A percentile compares a stretch with the other conserved stretches of the same genome.
Conservation (phyloP, 2,329 filamentous ascomycete genomes). For the Waltergamsia citrina region DNA sequence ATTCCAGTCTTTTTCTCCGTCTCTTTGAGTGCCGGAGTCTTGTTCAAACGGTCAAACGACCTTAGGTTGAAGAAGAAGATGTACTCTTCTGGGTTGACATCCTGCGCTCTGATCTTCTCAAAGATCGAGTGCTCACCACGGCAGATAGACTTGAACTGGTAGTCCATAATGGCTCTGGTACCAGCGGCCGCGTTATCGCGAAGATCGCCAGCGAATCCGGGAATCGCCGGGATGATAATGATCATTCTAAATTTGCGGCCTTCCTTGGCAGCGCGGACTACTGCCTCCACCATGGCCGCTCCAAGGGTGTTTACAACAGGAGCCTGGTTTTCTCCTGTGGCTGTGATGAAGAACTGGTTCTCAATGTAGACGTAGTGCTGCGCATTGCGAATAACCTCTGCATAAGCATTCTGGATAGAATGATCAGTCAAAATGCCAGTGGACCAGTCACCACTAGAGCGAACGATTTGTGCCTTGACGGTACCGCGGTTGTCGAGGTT, state of each 20-base stretch:
- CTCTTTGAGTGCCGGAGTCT: slow-evolving; percentile 61
- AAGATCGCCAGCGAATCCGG: slow-evolving; percentile 89
- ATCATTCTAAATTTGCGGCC: slow-evolving; percentile 85
- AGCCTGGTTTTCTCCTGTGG: slow-evolving; percentile 77
- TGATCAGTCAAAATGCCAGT: slow-evolving; percentile 79
- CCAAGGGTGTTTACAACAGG: slow-evolving; percentile 87
- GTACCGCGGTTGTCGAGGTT: slow-evolving; percentile 56
- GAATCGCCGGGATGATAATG: slow-evolving; percentile 80
- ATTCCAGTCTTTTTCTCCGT: slow-evolving; percentile 76
- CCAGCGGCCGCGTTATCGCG: slow-evolving; percentile 74
- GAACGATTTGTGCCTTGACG: slow-evolving; percentile 74
- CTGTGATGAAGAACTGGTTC: slow-evolving; percentile 97
- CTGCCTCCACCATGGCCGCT: slow-evolving; percentile 80
- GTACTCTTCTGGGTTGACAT: slow-evolving; percentile 68
- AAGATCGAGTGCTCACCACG: slow-evolving; percentile 89
- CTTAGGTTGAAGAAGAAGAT: slow-evolving; percentile 93
- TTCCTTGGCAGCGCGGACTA: slow-evolving; percentile 72
- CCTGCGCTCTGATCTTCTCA: slow-evolving; percentile 61
- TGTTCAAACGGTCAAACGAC: slow-evolving; percentile 86
- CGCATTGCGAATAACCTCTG: slow-evolving; percentile 75
- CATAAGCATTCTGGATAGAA: slow-evolving; percentile 81
- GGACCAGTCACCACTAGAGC: slow-evolving; percentile 88
- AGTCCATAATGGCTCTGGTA: slow-evolving; percentile 94
- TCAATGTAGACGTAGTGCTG: slow-evolving; percentile 96
- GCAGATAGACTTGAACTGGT: slow-evolving; percentile 93